Evolutionary conservation across 257 asterid genomes (phyloP).

Genomic region (Voacanga thouarsii): DNA sequence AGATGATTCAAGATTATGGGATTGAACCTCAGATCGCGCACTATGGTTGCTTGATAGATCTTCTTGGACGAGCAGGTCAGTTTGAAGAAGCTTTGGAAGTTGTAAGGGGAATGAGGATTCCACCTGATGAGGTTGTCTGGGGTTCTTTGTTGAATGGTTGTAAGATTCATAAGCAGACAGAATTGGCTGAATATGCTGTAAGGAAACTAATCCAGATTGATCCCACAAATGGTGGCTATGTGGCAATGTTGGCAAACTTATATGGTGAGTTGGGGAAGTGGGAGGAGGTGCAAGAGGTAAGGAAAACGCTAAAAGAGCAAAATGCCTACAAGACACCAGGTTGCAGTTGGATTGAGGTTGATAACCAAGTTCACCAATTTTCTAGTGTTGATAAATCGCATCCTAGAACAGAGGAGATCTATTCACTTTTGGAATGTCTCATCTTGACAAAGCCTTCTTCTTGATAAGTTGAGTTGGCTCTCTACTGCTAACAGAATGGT

Average conservation of each 20-base stretch:
- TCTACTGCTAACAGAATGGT: neutral
- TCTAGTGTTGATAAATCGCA: slow-evolving; percentile 63
- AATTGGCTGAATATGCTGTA: slow-evolving; percentile 60
- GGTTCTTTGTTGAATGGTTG: slow-evolving; percentile 78
- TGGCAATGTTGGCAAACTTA: slow-evolving; percentile 64
- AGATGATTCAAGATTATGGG: slow-evolving; percentile 46
- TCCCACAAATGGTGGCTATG: slow-evolving; percentile 63
- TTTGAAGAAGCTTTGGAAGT: slow-evolving; percentile 69
- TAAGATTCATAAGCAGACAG: slow-evolving; percentile 54
- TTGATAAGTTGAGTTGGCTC: neutral
- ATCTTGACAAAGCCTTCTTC: neutral
- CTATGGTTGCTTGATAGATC: slow-evolving; percentile 75
- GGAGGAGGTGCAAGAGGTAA: slow-evolving; percentile 52
- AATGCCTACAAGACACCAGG: slow-evolving; percentile 55
- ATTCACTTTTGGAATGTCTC: slow-evolving; percentile 44
- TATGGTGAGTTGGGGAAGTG: slow-evolving; percentile 67
- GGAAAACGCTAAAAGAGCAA: slow-evolving; percentile 42
- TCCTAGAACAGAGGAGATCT: slow-evolving; percentile 53
- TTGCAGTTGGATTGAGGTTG: slow-evolving; percentile 81
- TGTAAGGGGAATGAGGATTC: slow-evolving; percentile 48
- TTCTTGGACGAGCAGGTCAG: slow-evolving; percentile 62
- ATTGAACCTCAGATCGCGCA: slow-evolving; percentile 72
- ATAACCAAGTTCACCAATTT: slow-evolving; percentile 51
- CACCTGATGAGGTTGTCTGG: slow-evolving; percentile 74
- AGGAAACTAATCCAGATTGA: slow-evolving; percentile 51